These are phyloP conservation scores for Ogataea nakhonphanomensis DNA, from an alignment of 805 yeast genomes.

Conservation along the genomic window DNA sequence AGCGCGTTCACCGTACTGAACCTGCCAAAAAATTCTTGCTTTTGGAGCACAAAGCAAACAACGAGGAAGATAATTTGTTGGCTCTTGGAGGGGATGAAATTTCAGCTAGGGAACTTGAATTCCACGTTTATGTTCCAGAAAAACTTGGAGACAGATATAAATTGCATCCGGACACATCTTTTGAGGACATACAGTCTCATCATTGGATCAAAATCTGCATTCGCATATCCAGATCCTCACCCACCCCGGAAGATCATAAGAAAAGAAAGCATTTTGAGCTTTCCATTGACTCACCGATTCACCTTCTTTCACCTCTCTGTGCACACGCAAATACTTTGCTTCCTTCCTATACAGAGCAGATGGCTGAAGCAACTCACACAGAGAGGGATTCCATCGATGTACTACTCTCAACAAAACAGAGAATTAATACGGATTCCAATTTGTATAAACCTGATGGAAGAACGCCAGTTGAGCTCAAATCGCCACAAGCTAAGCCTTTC, in stretches of 20 bases:
- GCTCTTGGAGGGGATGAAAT: conserved; percentile 46
- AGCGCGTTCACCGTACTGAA: conserved; percentile 88
- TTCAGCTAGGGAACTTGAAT: conserved; percentile 75
- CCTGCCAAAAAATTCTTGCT: conserved; percentile 79
- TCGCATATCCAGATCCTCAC: conserved; percentile 67
- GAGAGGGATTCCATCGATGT: conserved; percentile 20
- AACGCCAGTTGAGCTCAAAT: conserved; percentile 43
- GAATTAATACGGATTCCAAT: conserved; percentile 38
- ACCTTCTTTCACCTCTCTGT: conserved; percentile 69
- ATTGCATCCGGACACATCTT: conserved; percentile 84
- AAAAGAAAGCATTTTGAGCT: conserved; percentile 92
- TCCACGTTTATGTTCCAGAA: conserved; percentile 82
- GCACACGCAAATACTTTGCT: conserved; percentile 76
- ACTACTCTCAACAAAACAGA: conserved; percentile 26
- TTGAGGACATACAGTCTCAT: conserved; percentile 74
- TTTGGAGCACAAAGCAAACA: conserved; percentile 71
- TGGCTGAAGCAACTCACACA: conserved; percentile 12
- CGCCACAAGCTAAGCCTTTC: conserved; percentile 65
- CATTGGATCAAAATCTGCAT: conserved; percentile 95
- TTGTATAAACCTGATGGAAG: conserved; percentile 51
- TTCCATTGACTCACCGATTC: conserved; percentile 92
- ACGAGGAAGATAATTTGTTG: conserved; percentile 46
- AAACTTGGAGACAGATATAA: conserved; percentile 51
- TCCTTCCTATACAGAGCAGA: conserved; percentile 57
- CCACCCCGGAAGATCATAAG: conserved; percentile 37